Evolutionary conservation across 2,329 filamentous ascomycete genomes (phyloP).

Genomic region (Mycosphaerella sp.): DNA sequence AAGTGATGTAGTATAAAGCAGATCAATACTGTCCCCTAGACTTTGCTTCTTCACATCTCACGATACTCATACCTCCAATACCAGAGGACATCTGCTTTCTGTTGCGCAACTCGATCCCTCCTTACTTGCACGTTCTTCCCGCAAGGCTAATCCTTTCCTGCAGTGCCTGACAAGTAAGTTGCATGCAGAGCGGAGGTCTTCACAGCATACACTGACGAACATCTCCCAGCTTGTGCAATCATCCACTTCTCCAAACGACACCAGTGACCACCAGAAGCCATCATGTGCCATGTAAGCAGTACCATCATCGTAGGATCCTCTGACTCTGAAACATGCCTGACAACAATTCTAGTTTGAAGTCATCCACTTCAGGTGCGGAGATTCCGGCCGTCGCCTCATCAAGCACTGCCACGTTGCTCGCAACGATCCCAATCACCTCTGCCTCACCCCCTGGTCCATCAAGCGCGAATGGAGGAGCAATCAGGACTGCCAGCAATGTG

Average conservation of each 20-base stretch:
- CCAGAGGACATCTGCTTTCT: not conserved
- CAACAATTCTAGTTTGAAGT: slow-evolving; percentile 53
- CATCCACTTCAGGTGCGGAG: slow-evolving; percentile 60
- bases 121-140: too few relatives aligned
- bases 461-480: slow-evolving; percentile 55
- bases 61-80: slow-evolving; percentile 1
- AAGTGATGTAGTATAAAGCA: not conserved
- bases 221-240: not conserved
- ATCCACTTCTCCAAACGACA: not conserved
- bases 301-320: not conserved
- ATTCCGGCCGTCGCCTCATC: slow-evolving; percentile 54
- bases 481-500: slow-evolving; percentile 45
- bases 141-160: too few relatives aligned
- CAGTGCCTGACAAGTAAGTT: not conserved
- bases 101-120: too few relatives aligned
- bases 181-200: not conserved
- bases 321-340: not conserved
- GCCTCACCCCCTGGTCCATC: slow-evolving; percentile 61
- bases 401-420: slow-evolving; percentile 70
- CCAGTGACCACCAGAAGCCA: not conserved
- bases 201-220: not conserved
- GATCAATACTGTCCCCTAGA: not conserved
- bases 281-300: slow-evolving; percentile 28
- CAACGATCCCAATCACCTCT: slow-evolving; percentile 64
- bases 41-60: not conserved